Conservation (phyloP, 1,284 basidiomycete genomes). For the Puccinia hordei region DNA sequence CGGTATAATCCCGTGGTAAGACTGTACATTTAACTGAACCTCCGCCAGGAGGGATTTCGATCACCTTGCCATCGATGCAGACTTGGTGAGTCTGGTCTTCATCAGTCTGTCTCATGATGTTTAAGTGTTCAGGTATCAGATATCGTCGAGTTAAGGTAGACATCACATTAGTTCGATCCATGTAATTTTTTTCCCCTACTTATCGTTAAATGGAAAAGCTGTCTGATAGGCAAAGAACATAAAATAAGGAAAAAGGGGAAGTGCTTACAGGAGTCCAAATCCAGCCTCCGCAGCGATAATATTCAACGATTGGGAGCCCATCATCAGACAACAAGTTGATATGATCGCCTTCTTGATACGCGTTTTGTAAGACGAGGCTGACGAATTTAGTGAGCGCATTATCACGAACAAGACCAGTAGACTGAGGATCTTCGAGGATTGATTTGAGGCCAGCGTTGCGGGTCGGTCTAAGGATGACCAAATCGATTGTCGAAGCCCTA, state of each 20-base stretch:
- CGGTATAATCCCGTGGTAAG: neutral
- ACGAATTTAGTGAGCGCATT: conserved; percentile 55
- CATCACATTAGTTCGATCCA: neutral
- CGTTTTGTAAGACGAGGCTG: conserved; percentile 65
- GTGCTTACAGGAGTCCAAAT: conserved; percentile 76
- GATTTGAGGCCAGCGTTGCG: conserved; percentile 62
- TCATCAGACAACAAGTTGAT: conserved; percentile 65
- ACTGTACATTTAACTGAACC: conserved; percentile 27
- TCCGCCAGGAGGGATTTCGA: conserved; percentile 7
- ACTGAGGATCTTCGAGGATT: conserved; percentile 57
- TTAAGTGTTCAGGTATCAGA: neutral
- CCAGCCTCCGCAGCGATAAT: conserved; percentile 76
- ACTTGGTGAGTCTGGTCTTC: conserved; percentile 10
- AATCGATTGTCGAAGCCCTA: conserved; percentile 64
- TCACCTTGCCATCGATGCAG: conserved; percentile 42
- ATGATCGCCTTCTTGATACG: conserved; percentile 75
- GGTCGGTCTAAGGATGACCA: conserved; percentile 78
- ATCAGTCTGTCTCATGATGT: conserved; percentile 5
- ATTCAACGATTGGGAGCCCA: conserved; percentile 72
- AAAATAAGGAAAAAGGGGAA: neutral
- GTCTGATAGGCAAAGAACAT: neutral
- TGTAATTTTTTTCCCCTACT: too few relatives aligned
- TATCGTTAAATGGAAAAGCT: too few relatives aligned
- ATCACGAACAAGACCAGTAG: conserved; percentile 53
- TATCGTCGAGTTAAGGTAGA: neutral